Percentiles rank a stretch among this genome's conserved stretches.
Conservation (phyloP, 1,284 basidiomycete genomes). For the Tilletia setariae region DNA sequence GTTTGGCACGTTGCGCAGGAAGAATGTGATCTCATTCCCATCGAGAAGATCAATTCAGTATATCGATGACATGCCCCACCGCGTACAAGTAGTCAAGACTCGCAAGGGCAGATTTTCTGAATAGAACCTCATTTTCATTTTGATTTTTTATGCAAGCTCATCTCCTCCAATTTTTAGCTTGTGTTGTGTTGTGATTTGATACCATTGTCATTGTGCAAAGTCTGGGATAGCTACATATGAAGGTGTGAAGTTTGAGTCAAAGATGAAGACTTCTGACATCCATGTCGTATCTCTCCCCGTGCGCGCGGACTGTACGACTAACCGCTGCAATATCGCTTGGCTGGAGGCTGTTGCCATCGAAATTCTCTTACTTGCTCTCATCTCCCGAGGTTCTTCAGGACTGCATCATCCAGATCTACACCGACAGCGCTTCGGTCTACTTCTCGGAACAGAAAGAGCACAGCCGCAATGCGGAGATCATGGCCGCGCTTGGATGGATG, state of each 20-base stretch:
- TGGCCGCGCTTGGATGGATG: neutral
- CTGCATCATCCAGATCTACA: neutral
- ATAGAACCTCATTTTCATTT: neutral
- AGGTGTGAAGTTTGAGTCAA: neutral
- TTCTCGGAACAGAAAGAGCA: neutral
- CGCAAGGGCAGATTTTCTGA: neutral
- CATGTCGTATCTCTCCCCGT: neutral
- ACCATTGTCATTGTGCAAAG: neutral
- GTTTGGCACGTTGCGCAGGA: neutral
- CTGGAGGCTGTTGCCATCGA: neutral
- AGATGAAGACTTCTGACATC: neutral
- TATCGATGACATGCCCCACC: neutral
- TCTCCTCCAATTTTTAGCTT: neutral
- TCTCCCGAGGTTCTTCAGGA: neutral
- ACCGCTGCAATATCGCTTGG: neutral
- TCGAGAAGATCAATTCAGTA: neutral
- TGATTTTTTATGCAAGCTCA: neutral
- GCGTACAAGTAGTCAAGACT: neutral
- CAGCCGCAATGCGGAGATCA: neutral
- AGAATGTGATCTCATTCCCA: too few relatives aligned
- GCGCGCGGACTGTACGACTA: neutral
- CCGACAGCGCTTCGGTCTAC: neutral
- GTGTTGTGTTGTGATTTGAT: neutral
- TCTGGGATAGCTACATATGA: neutral
- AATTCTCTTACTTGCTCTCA: neutral